phyloP scores from a whole-genome alignment of 352 stramenopile genomes.

The Phytophthora macrochlamydospora region DNA sequence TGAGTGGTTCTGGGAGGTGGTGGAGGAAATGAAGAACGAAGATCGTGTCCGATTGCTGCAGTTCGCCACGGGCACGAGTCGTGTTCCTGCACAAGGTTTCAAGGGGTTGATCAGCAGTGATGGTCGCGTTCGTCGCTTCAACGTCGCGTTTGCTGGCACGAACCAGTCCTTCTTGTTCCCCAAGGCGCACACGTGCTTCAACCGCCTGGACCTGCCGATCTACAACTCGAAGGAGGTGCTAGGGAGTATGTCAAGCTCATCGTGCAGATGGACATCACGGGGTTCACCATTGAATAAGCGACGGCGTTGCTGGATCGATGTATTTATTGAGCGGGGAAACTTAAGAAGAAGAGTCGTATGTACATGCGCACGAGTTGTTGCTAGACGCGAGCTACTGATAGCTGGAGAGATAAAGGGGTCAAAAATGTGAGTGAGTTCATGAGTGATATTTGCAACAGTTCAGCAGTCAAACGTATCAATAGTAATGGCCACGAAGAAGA shows the following conservation, averaged over 20 bases:
- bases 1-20: constrained; percentile 98
- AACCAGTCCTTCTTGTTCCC: constrained; percentile 76
- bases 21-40: constrained; percentile 75
- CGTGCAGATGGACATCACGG: constrained; percentile 97
- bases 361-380: neutral
- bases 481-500: constrained; percentile 18
- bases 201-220: constrained; percentile 77
- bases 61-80: constrained; percentile 83
- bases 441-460: neutral
- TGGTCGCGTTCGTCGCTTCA: constrained; percentile 77
- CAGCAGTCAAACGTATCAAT: neutral
- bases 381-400: neutral
- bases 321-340: constrained; percentile 36
- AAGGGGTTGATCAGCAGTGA: constrained; percentile 87
- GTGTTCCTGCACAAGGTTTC: constrained; percentile 83
- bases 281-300: constrained; percentile 89
- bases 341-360: neutral
- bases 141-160: constrained; percentile 67
- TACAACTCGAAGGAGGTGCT: constrained; percentile 76
- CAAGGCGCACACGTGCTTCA: constrained; percentile 88
- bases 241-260: constrained; percentile 83
- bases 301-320: constrained; percentile 10
- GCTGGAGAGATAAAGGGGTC: neutral
- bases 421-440: constrained; percentile 18
- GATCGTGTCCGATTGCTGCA: constrained; percentile 80